A percentile compares a stretch with the other conserved stretches of the same genome.
phyloP scores from a whole-genome alignment of 257 asterid genomes.

The Craterostigma plantagineum region DNA sequence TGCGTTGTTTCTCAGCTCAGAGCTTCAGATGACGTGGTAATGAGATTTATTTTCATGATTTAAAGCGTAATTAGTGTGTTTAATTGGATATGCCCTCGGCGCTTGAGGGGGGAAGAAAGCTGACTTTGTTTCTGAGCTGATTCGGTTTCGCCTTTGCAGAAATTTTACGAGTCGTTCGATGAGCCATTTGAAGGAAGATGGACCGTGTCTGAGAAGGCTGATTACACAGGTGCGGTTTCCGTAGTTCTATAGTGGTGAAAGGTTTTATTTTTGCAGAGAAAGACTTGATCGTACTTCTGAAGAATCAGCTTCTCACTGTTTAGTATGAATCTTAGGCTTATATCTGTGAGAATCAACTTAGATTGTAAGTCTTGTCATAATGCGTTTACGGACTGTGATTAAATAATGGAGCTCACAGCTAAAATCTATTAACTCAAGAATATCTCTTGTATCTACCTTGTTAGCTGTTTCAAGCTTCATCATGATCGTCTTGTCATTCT shows the following conservation, averaged over 20 bases:
- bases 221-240: conserved; percentile 41
- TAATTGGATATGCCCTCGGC: neutral
- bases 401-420: no score
- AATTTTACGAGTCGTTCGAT: conserved; percentile 71
- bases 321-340: no score
- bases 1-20: conserved; percentile 43
- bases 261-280: neutral
- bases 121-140: neutral
- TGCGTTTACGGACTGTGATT: no score
- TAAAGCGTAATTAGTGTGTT: neutral
- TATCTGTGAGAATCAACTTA: no score
- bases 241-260: neutral
- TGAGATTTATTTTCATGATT: neutral
- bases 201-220: conserved; percentile 70
- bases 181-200: conserved; percentile 74
- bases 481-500: no score
- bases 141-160: conserved; percentile 22
- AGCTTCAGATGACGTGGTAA: conserved; percentile 64
- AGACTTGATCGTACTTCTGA: neutral
- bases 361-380: no score
- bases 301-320: no score
- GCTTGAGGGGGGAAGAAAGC: no score
- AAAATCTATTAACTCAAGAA: no score
- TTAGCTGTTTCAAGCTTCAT: no score
- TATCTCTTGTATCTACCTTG: no score